phyloP scores from a whole-genome alignment of 202 grass and related monocot genomes.

The Musa balbisiana region DNA sequence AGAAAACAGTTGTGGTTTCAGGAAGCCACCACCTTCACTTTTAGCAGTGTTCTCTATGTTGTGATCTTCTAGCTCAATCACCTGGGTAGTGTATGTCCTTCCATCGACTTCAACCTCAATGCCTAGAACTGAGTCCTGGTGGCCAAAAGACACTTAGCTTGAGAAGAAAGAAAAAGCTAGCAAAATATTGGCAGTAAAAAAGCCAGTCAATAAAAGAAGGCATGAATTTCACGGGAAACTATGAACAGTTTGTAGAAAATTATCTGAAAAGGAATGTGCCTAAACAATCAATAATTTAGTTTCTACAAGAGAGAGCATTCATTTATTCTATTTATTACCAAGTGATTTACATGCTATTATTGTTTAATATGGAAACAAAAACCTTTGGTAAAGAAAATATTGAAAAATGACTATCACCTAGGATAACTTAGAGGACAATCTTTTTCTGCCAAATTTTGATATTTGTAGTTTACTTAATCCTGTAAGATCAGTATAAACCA shows the following conservation, averaged over 20 bases:
- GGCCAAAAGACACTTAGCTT: constrained; percentile 85
- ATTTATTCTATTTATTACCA: too few relatives aligned
- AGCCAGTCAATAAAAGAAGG: constrained; percentile 5
- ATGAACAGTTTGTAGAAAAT: not conserved
- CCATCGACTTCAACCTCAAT: constrained; percentile 65
- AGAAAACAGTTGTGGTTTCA: constrained; percentile 66
- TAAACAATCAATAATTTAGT: not conserved
- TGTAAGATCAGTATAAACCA: too few relatives aligned
- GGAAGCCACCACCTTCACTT: constrained; percentile 38
- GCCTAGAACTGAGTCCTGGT: constrained; percentile 99
- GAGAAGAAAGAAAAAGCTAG: constrained; percentile 28
- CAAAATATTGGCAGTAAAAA: constrained; percentile 23
- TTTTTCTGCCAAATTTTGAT: too few relatives aligned
- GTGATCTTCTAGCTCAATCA: constrained; percentile 57
- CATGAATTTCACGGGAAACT: constrained; percentile 4
- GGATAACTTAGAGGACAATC: too few relatives aligned
- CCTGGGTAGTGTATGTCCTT: constrained; percentile 52
- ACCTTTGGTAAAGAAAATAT: too few relatives aligned
- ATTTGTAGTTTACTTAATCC: too few relatives aligned
- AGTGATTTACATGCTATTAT: too few relatives aligned
- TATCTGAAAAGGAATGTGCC: not conserved
- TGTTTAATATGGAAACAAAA: too few relatives aligned
- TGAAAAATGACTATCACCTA: too few relatives aligned
- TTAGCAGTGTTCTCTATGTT: constrained; percentile 28
- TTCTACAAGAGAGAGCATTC: too few relatives aligned